These are phyloP conservation scores for Daldinia sp. DNA, from an alignment of 2,329 filamentous ascomycete genomes.

Conservation along the genomic window DNA sequence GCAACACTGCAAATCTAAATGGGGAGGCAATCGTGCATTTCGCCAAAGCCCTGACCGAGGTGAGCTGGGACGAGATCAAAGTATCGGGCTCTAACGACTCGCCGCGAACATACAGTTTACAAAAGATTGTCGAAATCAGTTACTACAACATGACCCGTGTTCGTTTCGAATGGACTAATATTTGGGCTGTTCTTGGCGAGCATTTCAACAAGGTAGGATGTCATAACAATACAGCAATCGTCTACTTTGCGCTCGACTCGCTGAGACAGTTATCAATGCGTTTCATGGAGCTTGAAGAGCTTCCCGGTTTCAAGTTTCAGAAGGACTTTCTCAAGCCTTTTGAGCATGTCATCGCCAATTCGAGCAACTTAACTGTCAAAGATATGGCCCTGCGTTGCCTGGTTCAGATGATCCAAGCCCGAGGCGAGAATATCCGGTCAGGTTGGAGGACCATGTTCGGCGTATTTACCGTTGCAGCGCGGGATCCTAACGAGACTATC, in stretches of 20 bases:
- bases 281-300: constrained; percentile 97
- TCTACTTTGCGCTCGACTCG: constrained; percentile 97
- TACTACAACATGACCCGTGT: constrained; percentile 99
- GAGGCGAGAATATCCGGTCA: constrained; percentile 95
- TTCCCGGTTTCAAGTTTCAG: constrained; percentile 99
- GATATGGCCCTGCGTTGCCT: constrained; percentile 96
- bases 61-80: constrained; percentile 99
- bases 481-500: constrained; percentile 93
- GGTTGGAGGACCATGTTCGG: constrained; percentile 99
- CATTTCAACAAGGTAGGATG: constrained; percentile 99
- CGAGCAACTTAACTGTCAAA: constrained; percentile 90
- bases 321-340: constrained; percentile 99
- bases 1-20: constrained; percentile 91
- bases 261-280: constrained; percentile 96
- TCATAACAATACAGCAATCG: constrained; percentile 94
- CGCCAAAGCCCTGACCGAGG: constrained; percentile 89
- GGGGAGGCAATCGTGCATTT: constrained; percentile 97
- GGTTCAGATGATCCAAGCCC: constrained; percentile 98
- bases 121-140: constrained; percentile 98
- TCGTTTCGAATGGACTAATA: constrained; percentile 97
- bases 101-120: constrained; percentile 94
- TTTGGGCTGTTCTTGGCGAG: constrained; percentile 97
- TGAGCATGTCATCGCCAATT: constrained; percentile 96
- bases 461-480: constrained; percentile 94
- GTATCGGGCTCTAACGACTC: constrained; percentile 96